These are phyloP conservation scores for Mollisiaceae sp. DNA, from an alignment of 2,329 filamentous ascomycete genomes.

Conservation along the genomic window DNA sequence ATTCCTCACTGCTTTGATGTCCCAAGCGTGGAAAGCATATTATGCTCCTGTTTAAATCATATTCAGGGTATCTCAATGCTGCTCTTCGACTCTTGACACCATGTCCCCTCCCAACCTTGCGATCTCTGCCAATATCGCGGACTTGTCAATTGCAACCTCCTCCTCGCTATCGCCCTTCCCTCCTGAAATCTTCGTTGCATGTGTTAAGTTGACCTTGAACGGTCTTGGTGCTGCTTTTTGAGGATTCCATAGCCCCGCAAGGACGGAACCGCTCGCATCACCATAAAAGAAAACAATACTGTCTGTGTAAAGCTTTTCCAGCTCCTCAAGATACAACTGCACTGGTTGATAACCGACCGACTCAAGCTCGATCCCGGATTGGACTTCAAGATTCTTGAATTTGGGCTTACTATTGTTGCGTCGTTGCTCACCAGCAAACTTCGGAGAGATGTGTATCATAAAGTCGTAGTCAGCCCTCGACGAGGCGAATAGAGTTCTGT, in stretches of 20 bases:
- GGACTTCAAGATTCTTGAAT: slow-evolving; percentile 82
- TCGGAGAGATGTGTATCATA: slow-evolving; percentile 66
- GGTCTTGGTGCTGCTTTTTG: slow-evolving; percentile 48
- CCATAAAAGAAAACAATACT: slow-evolving; percentile 83
- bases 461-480: slow-evolving; percentile 83
- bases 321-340: slow-evolving; percentile 67
- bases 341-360: slow-evolving; percentile 64
- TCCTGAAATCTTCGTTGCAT: slow-evolving; percentile 59
- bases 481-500: slow-evolving; percentile 71
- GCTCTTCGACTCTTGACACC: slow-evolving; percentile 66
- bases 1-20: background rate
- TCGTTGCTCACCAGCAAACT: slow-evolving; percentile 43
- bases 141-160: slow-evolving; percentile 67
- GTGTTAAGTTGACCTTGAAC: slow-evolving; percentile 75
- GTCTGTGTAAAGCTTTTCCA: slow-evolving; percentile 69
- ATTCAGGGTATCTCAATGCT: slow-evolving; percentile 14
- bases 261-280: slow-evolving; percentile 57
- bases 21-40: background rate
- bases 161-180: slow-evolving; percentile 49
- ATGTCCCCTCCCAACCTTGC: slow-evolving; percentile 69
- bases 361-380: slow-evolving; percentile 49
- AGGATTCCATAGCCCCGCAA: slow-evolving; percentile 72
- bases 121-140: slow-evolving; percentile 74
- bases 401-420: slow-evolving; percentile 49
- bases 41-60: background rate